Evolutionary conservation across 768 basidiomycete genomes (phyloP).

Genomic region (Cystofilobasidium ferigula): DNA sequence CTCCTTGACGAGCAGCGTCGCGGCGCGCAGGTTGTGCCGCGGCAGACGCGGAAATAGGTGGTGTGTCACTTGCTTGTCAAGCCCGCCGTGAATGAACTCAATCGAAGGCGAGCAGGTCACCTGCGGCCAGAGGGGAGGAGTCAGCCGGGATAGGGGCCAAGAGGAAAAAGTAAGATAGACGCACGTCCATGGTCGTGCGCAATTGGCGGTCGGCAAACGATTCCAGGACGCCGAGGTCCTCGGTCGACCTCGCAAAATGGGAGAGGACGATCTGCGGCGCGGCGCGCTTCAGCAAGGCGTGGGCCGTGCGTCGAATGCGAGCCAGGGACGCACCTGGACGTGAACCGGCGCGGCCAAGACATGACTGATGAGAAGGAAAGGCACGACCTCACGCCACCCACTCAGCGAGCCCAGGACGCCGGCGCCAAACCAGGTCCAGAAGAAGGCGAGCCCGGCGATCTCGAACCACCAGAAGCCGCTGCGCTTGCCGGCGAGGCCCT

Average conservation of each 20-base stretch:
- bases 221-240: conserved; percentile 76
- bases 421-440: conserved; percentile 73
- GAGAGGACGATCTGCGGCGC: conserved; percentile 68
- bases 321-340: conserved; percentile 60
- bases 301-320: neutral
- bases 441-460: conserved; percentile 60
- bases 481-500: conserved; percentile 41
- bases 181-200: conserved; percentile 84
- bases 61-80: conserved; percentile 94
- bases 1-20: conserved; percentile 71
- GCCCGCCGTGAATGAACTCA: conserved; percentile 88
- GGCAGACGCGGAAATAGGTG: conserved; percentile 93
- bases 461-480: conserved; percentile 56
- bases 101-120: conserved; percentile 70
- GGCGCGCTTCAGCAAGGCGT: neutral
- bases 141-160: neutral
- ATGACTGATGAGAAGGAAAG: conserved; percentile 75
- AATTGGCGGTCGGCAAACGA: conserved; percentile 89
- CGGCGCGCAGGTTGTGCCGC: conserved; percentile 76
- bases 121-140: neutral
- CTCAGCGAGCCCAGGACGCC: conserved; percentile 59
- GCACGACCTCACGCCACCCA: conserved; percentile 55
- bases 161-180: neutral
- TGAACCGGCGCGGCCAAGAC: conserved; percentile 80
- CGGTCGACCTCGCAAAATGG: conserved; percentile 91